Conservation (phyloP, 1,284 basidiomycete species). For the Pseudozyma hubeiensis region DNA sequence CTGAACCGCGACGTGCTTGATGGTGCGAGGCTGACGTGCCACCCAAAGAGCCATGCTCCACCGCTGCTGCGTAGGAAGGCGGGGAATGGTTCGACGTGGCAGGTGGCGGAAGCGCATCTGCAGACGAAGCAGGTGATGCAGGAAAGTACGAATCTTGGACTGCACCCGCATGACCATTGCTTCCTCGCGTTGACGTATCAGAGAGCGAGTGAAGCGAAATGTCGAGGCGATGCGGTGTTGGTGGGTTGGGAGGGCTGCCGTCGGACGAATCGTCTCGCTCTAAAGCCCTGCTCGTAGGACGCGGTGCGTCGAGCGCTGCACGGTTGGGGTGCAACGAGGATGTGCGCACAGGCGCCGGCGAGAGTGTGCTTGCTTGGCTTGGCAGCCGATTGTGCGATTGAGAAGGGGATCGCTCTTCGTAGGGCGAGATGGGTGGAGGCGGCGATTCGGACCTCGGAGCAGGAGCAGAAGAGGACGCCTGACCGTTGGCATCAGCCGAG, state of each 20-base stretch:
- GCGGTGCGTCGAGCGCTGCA: slow-evolving; percentile 9
- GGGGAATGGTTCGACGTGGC: slow-evolving; percentile 18
- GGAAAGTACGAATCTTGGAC: slow-evolving; percentile 51
- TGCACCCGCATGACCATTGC: slow-evolving; percentile 5
- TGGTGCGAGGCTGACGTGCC: slow-evolving; percentile 34
- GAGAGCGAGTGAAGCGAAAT: slow-evolving; percentile 71
- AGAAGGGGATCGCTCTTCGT: slow-evolving; percentile 41
- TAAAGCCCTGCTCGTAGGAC: slow-evolving; percentile 29
- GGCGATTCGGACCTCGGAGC: slow-evolving; percentile 22
- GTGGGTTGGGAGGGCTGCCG: slow-evolving; percentile 71
- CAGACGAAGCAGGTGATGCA: slow-evolving; percentile 28
- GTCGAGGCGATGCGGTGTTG: slow-evolving; percentile 73
- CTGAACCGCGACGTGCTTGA: slow-evolving; percentile 48
- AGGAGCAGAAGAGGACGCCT: slow-evolving; percentile 6
- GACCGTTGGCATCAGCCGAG: slow-evolving; percentile 21
- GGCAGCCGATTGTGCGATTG: slow-evolving; percentile 17
- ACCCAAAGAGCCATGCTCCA: slow-evolving; percentile 34
- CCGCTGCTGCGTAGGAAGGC: slow-evolving; percentile 29
- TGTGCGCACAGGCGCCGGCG: slow-evolving; percentile 24
- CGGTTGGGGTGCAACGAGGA: slow-evolving; percentile 34
- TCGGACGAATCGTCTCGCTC: slow-evolving; percentile 44
- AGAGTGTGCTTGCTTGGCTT: slow-evolving; percentile 2
- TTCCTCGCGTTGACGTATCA: slow-evolving; percentile 19
- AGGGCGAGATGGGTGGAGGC: slow-evolving; percentile 50
- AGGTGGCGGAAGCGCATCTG: slow-evolving; percentile 15